These are phyloP conservation scores for Prunus fruticosa DNA, from an alignment of 306 rosid genomes.

Conservation along the genomic window DNA sequence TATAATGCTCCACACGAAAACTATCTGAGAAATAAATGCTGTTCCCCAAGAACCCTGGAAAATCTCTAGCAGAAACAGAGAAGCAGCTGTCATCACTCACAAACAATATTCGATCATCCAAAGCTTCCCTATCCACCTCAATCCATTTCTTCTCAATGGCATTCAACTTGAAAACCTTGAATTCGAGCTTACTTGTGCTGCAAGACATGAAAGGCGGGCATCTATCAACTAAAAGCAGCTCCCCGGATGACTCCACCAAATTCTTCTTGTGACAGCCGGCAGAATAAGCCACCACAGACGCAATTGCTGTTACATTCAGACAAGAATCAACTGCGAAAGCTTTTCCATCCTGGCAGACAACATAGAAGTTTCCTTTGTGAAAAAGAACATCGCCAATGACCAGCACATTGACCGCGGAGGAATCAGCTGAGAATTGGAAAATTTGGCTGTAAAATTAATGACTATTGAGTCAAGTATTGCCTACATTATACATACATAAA, in stretches of 20 bases:
- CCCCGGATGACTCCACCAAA: not conserved
- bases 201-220: not conserved
- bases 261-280: not conserved
- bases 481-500: too few relatives aligned
- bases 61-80: conserved; percentile 27
- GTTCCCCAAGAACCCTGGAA: conserved; percentile 26
- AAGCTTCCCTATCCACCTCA: conserved; percentile 7
- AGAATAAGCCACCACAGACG: not conserved
- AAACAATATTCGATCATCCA: conserved; percentile 26
- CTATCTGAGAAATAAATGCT: conserved; percentile 18
- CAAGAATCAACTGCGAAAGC: not conserved
- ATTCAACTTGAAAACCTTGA: not conserved
- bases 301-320: not conserved
- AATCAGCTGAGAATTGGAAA: too few relatives aligned
- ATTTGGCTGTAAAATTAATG: too few relatives aligned
- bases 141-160: not conserved
- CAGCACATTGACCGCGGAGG: too few relatives aligned
- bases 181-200: too few relatives aligned
- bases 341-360: not conserved
- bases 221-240: not conserved
- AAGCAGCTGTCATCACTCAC: conserved; percentile 22
- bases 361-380: not conserved
- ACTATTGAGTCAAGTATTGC: too few relatives aligned
- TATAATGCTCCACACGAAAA: too few relatives aligned
- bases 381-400: not conserved